Conservation (phyloP, 768 basidiomycete species). For the Panaeolus papilionaceus region DNA sequence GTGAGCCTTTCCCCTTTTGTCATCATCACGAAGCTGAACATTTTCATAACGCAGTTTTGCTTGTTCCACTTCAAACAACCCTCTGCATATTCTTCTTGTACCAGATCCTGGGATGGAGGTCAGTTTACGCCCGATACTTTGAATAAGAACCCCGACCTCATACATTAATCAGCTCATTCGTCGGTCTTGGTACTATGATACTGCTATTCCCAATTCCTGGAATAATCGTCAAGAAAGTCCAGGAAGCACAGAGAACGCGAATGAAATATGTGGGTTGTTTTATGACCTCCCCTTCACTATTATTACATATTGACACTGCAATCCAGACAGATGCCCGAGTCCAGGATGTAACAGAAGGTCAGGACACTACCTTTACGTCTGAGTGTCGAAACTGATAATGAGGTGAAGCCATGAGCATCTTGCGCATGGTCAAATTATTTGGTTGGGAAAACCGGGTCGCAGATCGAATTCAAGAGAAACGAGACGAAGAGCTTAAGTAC, state of each 20-base stretch:
- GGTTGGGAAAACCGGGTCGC: slow-evolving; percentile 67
- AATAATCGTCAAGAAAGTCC: slow-evolving; percentile 53
- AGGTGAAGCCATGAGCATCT: slow-evolving; percentile 51
- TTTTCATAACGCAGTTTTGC: slow-evolving; percentile 16
- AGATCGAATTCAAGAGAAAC: slow-evolving; percentile 55
- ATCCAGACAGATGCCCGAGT: slow-evolving; percentile 59
- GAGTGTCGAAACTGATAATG: background rate
- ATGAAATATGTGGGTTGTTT: slow-evolving; percentile 47
- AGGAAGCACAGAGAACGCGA: slow-evolving; percentile 51
- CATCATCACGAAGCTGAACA: background rate
- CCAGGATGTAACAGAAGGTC: slow-evolving; percentile 64
- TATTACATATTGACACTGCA: background rate
- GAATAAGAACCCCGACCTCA: no score
- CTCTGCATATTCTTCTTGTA: slow-evolving; percentile 27
- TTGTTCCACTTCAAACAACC: slow-evolving; percentile 23
- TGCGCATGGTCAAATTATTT: slow-evolving; percentile 76
- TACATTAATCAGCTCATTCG: slow-evolving; percentile 45
- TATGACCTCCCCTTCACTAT: slow-evolving; percentile 24
- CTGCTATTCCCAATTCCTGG: slow-evolving; percentile 66
- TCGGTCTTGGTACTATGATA: slow-evolving; percentile 60
- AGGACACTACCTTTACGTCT: slow-evolving; percentile 28
- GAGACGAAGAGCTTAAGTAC: slow-evolving; percentile 63
- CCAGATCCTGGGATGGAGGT: slow-evolving; percentile 29
- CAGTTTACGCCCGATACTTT: background rate
- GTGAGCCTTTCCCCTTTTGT: slow-evolving; percentile 16